Evolutionary conservation across 2,329 filamentous ascomycete genomes (phyloP).

Genomic region (Rhexocercosporidium sp.): DNA sequence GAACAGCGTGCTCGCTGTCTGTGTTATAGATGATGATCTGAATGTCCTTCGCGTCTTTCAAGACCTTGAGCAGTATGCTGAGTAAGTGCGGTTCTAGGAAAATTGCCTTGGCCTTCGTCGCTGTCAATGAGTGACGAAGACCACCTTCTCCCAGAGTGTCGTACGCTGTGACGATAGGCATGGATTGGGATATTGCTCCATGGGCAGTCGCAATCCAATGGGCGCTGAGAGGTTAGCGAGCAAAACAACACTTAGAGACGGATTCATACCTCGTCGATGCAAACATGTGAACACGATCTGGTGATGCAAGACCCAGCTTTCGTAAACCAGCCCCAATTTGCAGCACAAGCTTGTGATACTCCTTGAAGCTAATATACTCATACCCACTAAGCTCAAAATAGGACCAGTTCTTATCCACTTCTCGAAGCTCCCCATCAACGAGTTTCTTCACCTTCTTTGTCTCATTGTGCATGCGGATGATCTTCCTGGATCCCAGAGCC

Average conservation of each 20-base stretch:
- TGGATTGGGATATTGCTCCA: constrained; percentile 80
- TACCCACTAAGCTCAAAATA: constrained; percentile 85
- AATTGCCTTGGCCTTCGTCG: constrained; percentile 81
- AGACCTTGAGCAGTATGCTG: constrained; percentile 59
- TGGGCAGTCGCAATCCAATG: constrained; percentile 85
- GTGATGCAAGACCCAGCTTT: constrained; percentile 71
- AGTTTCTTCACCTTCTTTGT: constrained; percentile 91
- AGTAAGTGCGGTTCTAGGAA: constrained; percentile 85
- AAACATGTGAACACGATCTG: constrained; percentile 79
- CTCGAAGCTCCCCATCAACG: constrained; percentile 76
- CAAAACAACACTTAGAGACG: not conserved
- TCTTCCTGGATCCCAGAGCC: constrained; percentile 71
- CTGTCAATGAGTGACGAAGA: constrained; percentile 82
- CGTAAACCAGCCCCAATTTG: constrained; percentile 73
- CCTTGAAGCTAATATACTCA: constrained; percentile 76
- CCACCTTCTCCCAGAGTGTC: constrained; percentile 88
- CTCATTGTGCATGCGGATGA: constrained; percentile 79
- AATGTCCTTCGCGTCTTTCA: constrained; percentile 61
- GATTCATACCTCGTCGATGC: constrained; percentile 61
- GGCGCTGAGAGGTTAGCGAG: constrained; percentile 43
- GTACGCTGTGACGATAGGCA: constrained; percentile 93
- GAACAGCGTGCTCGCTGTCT: constrained; percentile 57
- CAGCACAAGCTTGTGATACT: constrained; percentile 74
- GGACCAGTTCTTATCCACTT: constrained; percentile 87
- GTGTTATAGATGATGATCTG: constrained; percentile 63